Conservation (phyloP, 1,284 basidiomycete genomes). For the Trichosporon sp. region DNA sequence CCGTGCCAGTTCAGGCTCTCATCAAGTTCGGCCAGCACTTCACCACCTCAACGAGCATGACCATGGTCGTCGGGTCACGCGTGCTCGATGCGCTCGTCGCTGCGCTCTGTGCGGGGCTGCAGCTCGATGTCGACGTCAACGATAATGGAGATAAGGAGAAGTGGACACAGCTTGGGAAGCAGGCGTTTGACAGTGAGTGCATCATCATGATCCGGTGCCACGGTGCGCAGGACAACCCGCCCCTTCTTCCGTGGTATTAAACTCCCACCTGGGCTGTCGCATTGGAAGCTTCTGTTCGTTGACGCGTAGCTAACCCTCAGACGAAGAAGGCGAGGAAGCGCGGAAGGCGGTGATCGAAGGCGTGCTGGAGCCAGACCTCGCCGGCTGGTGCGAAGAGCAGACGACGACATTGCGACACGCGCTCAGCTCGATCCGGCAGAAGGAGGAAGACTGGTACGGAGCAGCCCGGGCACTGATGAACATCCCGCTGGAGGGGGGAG, state of each 20-base stretch:
- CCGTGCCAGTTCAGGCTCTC: conserved; percentile 54
- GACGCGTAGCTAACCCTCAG: not conserved
- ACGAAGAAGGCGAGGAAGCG: conserved; percentile 21
- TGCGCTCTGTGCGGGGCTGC: conserved; percentile 29
- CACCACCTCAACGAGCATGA: conserved; percentile 33
- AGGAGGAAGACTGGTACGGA: conserved; percentile 85
- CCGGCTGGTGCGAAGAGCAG: conserved; percentile 86
- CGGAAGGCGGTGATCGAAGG: conserved; percentile 37
- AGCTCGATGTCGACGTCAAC: conserved; percentile 15
- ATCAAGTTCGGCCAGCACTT: conserved; percentile 37
- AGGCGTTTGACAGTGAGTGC: conserved; percentile 24
- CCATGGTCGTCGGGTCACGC: conserved; percentile 41
- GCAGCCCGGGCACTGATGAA: conserved; percentile 86
- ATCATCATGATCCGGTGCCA: too few species aligned
- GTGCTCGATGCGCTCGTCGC: conserved; percentile 37
- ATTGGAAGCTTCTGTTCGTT: too few species aligned
- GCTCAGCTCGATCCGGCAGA: conserved; percentile 79
- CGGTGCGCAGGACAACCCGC: not conserved
- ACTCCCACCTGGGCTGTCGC: too few species aligned
- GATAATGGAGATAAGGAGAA: conserved; percentile 21
- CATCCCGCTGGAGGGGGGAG: conserved; percentile 85
- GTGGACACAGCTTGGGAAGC: conserved; percentile 26
- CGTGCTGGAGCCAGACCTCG: conserved; percentile 46
- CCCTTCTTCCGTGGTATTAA: not conserved
- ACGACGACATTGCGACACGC: conserved; percentile 76